These are phyloP conservation scores for Termitomyces heimii DNA, from an alignment of 768 basidiomycete genomes.

Conservation along the genomic window DNA sequence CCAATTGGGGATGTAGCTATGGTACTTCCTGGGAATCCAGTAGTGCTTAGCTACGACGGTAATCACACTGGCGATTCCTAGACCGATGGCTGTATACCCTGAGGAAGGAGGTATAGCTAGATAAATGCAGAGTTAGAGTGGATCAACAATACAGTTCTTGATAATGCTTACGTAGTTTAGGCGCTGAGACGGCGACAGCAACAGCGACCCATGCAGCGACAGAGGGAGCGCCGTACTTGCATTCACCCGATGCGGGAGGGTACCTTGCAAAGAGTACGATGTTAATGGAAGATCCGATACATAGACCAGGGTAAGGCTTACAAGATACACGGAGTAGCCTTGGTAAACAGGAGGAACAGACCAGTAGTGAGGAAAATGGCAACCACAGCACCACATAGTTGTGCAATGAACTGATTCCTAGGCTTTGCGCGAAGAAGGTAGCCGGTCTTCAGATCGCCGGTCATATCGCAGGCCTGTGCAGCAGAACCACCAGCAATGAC, in stretches of 20 bases:
- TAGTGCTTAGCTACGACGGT: slow-evolving; percentile 41
- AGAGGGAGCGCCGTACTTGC: slow-evolving; percentile 52
- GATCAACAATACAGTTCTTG: background rate
- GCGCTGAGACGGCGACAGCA: slow-evolving; percentile 42
- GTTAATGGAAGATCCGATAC: background rate
- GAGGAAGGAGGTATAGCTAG: slow-evolving; percentile 47
- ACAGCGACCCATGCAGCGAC: slow-evolving; percentile 55
- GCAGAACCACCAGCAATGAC: slow-evolving; percentile 50
- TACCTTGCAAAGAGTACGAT: slow-evolving; percentile 13
- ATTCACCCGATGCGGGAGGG: slow-evolving; percentile 23
- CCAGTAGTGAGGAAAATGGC: slow-evolving; percentile 56
- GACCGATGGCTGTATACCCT: slow-evolving; percentile 52
- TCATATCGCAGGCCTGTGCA: slow-evolving; percentile 58
- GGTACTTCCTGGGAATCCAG: slow-evolving; percentile 44
- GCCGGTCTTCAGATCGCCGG: slow-evolving; percentile 64
- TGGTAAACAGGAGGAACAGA: slow-evolving; percentile 57
- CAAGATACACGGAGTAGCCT: slow-evolving; percentile 57
- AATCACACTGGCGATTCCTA: slow-evolving; percentile 38
- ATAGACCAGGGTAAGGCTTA: slow-evolving; percentile 15
- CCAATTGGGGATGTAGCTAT: slow-evolving; percentile 49
- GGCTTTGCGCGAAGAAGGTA: slow-evolving; percentile 63
- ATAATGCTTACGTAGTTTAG: slow-evolving; percentile 34
- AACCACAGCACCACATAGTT: slow-evolving; percentile 51
- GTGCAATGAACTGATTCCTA: slow-evolving; percentile 55
- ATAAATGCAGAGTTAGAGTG: background rate